Conservation (phyloP, 139 green algal genomes). For the Limnomonas spitsbergensis region DNA sequence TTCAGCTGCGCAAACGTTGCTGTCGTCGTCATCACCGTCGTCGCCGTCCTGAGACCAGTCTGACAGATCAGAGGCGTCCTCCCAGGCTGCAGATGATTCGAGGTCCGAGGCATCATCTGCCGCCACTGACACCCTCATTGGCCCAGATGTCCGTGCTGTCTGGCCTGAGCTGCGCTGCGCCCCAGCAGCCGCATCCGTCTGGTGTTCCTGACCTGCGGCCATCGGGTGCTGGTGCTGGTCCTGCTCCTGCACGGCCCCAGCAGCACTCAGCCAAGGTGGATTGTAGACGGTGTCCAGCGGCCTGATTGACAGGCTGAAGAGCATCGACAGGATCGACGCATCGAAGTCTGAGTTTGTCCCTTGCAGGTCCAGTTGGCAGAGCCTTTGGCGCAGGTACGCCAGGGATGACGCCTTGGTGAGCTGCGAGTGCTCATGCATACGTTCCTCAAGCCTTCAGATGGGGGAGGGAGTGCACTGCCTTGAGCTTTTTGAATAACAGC, state of each 20-base stretch:
- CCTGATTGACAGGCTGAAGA: slow-evolving; percentile 15
- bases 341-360: not conserved
- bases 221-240: not conserved
- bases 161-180: no score
- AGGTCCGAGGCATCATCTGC: no score
- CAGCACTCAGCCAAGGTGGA: not conserved
- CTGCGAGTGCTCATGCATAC: slow-evolving; percentile 27
- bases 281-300: slow-evolving; percentile 15
- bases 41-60: slow-evolving; percentile 17
- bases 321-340: slow-evolving; percentile 11
- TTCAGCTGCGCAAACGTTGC: no score
- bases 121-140: no score
- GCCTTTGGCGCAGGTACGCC: not conserved
- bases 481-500: no score
- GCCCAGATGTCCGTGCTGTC: no score
- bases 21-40: not conserved
- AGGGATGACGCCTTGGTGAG: slow-evolving; percentile 19
- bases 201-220: no score
- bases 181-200: no score
- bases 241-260: not conserved
- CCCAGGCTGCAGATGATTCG: slow-evolving; percentile 3
- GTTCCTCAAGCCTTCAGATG: slow-evolving; percentile 17
- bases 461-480: not conserved
- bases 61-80: slow-evolving; percentile 16
- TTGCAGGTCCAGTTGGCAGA: slow-evolving; percentile 15